phyloP scores from a whole-genome alignment of 2,329 filamentous ascomycete genomes.

The Cucurbitaria berberidis region DNA sequence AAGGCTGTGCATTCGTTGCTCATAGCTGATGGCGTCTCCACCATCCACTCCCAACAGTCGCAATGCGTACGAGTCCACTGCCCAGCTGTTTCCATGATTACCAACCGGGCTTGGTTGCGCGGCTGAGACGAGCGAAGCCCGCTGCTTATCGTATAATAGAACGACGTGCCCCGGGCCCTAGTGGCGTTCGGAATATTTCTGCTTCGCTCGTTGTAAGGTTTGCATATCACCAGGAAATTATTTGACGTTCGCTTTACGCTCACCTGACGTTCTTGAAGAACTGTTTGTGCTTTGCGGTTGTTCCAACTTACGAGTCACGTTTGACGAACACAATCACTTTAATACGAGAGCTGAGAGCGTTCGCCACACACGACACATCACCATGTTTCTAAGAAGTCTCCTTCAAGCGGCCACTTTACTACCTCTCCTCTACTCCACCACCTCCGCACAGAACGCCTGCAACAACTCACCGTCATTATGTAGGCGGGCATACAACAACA shows the following conservation, averaged over 20 bases:
- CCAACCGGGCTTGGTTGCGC: conserved; percentile 10
- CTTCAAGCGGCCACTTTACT: conserved; percentile 35
- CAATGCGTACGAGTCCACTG: conserved; percentile 6
- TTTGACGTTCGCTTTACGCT: conserved; percentile 6
- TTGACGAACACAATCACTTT: conserved; percentile 4
- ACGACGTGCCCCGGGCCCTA: conserved; percentile 1
- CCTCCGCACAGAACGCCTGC: conserved; percentile 61
- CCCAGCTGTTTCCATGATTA: conserved; percentile 22
- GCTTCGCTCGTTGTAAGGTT: conserved; percentile 3
- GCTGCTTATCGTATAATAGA: conserved; percentile 14
- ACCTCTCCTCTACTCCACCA: conserved; percentile 35
- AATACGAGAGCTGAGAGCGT: background rate
- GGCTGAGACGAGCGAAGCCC: conserved; percentile 18
- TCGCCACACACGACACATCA: conserved; percentile 9
- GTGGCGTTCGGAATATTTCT: conserved; percentile 5
- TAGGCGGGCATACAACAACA: conserved; percentile 71
- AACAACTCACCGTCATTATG: conserved; percentile 83
- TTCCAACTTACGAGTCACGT: conserved; percentile 9
- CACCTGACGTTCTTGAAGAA: background rate
- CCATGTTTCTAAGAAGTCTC: conserved; percentile 40
- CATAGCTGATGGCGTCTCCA: conserved; percentile 5
- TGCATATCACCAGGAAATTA: background rate
- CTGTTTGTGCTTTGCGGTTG: conserved; percentile 5
- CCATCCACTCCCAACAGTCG: conserved; percentile 1
- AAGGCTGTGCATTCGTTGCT: conserved; percentile 18